Evolutionary conservation across 495 filamentous ascomycete genomes (phyloP), one percentile per base, ranked within the genome.

Genomic region (Neurospora sp.): DNA sequence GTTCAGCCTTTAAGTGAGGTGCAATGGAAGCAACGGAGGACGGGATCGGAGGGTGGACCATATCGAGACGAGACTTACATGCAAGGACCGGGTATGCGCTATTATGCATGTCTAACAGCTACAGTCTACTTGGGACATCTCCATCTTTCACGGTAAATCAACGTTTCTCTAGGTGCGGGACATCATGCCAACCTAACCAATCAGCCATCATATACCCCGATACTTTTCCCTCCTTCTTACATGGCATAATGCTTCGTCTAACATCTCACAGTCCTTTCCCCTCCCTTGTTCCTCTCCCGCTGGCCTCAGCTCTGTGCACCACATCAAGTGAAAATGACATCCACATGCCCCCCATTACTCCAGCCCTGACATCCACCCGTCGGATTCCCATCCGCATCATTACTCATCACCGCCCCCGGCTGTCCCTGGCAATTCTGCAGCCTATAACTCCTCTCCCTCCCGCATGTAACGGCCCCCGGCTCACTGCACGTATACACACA

Each of bases 1-100:
- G 78, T 91, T 90, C 77, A 88, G 83, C 70, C 72, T 89, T 70
- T 7, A 11, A 13, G 48, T 17, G 13, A 59, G 48, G 48, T 34
- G 13, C 6, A 19, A 62, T 34, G 54, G 54, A 34, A 15, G 28
- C 34, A 6, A 62, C 1, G 54, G 54, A 59, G 24, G 11, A 17
- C 24, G 6, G 54, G 45, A 13, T 54, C 45, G 28, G 4, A 54
- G 5, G 45, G 21, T 54, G 21, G 11, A 28, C 11, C 3, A 54
- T 54, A 3, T 54, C 21, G 21, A 54, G 19, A 8, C 19, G 17
- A 43, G 42, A 43, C 42, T 17, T 40, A 17, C 15, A 62, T 34
- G 54, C 54, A 62, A 28, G 28, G 28, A 62, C 54, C 13, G 15
- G 11, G 54, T 34, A 17, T 34, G 15, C 24, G 28, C 13, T 24